Conservation (phyloP, 768 basidiomycete genomes). For the Leucosporidium scottii region DNA sequence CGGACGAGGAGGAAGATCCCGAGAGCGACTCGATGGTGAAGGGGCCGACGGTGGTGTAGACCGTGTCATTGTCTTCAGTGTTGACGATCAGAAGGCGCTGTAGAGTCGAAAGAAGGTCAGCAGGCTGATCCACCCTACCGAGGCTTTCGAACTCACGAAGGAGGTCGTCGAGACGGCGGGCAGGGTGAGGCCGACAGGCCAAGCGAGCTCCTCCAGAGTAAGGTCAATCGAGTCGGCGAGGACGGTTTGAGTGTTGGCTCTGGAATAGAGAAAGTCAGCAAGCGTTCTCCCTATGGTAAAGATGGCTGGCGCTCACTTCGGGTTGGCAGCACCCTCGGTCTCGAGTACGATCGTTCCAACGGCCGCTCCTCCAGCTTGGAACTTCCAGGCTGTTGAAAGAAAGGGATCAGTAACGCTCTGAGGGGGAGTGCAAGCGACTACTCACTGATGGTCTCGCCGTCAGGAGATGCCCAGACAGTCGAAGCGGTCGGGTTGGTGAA, state of each 20-base stretch:
- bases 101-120: neutral
- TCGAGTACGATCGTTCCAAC: too few species aligned
- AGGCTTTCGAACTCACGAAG: slow-evolving; percentile 1
- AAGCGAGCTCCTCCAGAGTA: neutral
- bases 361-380: too few species aligned
- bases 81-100: slow-evolving; percentile 27
- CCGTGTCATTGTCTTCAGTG: slow-evolving; percentile 4
- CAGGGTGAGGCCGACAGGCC: slow-evolving; percentile 4
- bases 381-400: too few species aligned
- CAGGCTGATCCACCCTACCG: accelerated
- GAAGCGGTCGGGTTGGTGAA: too few species aligned
- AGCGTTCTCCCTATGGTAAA: too few species aligned
- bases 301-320: too few species aligned
- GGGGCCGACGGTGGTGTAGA: slow-evolving; percentile 19
- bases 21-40: slow-evolving; percentile 17
- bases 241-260: neutral
- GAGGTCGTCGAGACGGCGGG: neutral
- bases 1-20: neutral
- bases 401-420: too few species aligned
- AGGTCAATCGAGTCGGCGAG: slow-evolving; percentile 20
- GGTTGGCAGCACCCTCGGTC: too few species aligned
- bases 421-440: too few species aligned
- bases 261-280: slow-evolving; percentile 1
- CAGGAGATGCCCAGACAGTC: too few species aligned
- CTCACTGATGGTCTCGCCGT: too few species aligned